These are phyloP conservation scores for Pulveroboletus sp. DNA, from an alignment of 768 basidiomycete genomes.

Conservation along the genomic window DNA sequence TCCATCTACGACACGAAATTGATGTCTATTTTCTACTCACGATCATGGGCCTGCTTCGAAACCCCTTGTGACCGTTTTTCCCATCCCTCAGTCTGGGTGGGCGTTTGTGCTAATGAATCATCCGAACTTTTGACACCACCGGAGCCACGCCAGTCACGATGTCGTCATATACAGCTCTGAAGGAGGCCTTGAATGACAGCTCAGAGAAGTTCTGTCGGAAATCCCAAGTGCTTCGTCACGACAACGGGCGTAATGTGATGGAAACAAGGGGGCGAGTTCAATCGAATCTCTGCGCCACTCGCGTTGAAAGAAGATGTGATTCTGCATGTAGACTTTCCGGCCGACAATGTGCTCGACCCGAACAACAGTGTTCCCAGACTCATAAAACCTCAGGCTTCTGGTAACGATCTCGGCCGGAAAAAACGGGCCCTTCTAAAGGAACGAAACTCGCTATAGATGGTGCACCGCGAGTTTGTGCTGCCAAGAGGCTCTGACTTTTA, in stretches of 20 bases:
- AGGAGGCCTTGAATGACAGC: neutral
- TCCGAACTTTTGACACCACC: neutral
- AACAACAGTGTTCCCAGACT: conserved; percentile 6
- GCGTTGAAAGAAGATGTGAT: conserved; percentile 5
- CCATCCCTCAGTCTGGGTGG: conserved; percentile 5
- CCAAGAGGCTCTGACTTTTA: neutral
- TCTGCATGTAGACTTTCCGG: neutral
- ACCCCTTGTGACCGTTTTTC: conserved; percentile 4
- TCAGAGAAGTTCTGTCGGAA: neutral
- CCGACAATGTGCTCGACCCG: conserved; percentile 2
- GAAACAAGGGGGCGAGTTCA: too few relatives aligned
- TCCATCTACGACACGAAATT: conserved; percentile 2
- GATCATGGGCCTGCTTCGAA: conserved; percentile 4
- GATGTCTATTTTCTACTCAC: neutral
- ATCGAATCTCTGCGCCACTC: neutral
- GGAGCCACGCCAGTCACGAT: neutral
- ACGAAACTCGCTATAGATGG: neutral
- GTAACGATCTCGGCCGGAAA: too few relatives aligned
- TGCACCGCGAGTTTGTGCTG: neutral
- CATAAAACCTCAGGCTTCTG: conserved; percentile 10
- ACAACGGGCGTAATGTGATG: conserved; percentile 6
- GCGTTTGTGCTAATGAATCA: too few relatives aligned
- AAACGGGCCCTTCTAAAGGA: neutral
- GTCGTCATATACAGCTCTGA: neutral
- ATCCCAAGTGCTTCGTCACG: neutral